Evolutionary conservation across 2,329 filamentous ascomycete genomes (phyloP), one percentile per base, ranked within the genome.

Genomic region (Colletotrichum spinosum): DNA sequence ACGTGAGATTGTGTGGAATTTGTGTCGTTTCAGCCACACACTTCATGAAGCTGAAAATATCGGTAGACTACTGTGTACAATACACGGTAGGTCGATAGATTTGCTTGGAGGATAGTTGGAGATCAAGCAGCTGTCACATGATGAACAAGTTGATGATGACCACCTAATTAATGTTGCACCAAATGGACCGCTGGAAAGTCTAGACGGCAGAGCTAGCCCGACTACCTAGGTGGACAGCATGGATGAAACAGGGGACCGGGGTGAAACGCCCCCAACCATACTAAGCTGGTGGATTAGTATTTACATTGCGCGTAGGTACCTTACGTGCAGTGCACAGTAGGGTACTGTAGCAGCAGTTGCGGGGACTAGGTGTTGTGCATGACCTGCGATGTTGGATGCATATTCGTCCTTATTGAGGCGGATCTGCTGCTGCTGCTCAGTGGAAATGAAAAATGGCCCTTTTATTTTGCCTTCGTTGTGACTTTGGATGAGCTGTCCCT

Each of bases 321-420:
- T 46, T 17, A 17, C 17, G 17, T 17, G 17, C 17, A n/a, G 44
- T 17, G 42, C 42, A 25, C 25, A 25, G 25, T 25, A 25, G 4
- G 25, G 25, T 44, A 5, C 42, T 44, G 13, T 13, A 44, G 12
- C 42, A 55, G 44, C 48, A 25, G 45, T 45, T 17, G 57, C 39
- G 15, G 62, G 35, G 55, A 53, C n/a, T 25, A 54, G 37, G 55
- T 51, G 51, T 25, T 50, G 34, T 63, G 63, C 63, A 66, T 66
- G 63, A 63, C 48, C 53, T 66, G 53, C 58, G 53, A 48, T 49
- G 49, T 57, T 57, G 44, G 15, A 37, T 57, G 58, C 63, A 66
- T 57, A 13, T 44, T 12, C 17, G 15, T 50, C 42, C 41, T 63
- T 49, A 66, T 54, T 66, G 53, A 48, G 15, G 52, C 33, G 53